These are phyloP conservation scores for Lyophyllum semitale DNA, from an alignment of 768 basidiomycete genomes.

Conservation along the genomic window DNA sequence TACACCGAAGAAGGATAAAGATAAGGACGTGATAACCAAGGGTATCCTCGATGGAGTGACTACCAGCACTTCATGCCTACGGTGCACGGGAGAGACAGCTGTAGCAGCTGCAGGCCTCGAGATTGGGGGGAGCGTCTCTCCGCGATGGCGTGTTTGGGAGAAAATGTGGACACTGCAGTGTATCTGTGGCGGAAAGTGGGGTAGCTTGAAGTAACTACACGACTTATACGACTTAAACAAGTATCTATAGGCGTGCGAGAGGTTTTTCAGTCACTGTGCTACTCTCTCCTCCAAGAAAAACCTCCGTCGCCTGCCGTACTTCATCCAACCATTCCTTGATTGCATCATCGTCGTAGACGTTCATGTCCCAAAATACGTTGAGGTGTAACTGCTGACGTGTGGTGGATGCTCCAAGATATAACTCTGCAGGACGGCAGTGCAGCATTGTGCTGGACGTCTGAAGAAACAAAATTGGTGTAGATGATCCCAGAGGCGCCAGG, in stretches of 20 bases:
- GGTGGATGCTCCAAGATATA: constrained; percentile 47
- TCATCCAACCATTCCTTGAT: constrained; percentile 52
- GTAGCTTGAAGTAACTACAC: not conserved
- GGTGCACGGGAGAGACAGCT: constrained; percentile 65
- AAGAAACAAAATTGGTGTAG: constrained; percentile 17
- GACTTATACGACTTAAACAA: not conserved
- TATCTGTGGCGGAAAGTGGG: constrained; percentile 75
- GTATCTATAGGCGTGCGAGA: not conserved
- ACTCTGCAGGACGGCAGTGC: constrained; percentile 45
- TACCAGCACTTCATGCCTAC: constrained; percentile 49
- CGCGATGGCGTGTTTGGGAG: constrained; percentile 65
- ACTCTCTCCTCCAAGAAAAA: constrained; percentile 26
- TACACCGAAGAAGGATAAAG: constrained; percentile 34
- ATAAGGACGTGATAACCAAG: constrained; percentile 70
- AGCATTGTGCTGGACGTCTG: constrained; percentile 24
- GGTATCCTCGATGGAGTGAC: constrained; percentile 43
- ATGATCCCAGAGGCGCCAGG: constrained; percentile 12
- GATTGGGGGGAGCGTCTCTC: constrained; percentile 29
- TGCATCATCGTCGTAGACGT: constrained; percentile 42
- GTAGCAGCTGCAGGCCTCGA: constrained; percentile 33
- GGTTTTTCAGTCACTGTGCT: not conserved
- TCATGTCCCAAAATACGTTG: constrained; percentile 40
- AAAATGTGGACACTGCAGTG: constrained; percentile 60
- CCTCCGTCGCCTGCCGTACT: constrained; percentile 32
- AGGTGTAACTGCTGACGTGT: constrained; percentile 32